Conservation (phyloP, 371 early-diverging fungal genomes). For the Mucor irregularis region DNA sequence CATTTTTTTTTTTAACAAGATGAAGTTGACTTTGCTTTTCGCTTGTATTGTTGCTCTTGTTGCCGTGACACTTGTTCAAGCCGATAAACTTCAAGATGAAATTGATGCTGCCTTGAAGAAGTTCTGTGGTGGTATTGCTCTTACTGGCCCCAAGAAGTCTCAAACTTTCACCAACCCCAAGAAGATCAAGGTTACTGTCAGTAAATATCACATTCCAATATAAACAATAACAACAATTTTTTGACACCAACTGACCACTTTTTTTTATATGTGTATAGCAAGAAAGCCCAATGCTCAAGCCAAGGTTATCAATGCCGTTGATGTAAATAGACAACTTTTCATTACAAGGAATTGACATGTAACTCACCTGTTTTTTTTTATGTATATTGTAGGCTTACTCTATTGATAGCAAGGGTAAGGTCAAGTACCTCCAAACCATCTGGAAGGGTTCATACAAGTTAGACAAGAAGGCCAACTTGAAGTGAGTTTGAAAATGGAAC, state of each 20-base stretch:
- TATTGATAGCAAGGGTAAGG: conserved; percentile 35
- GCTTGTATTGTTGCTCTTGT: conserved; percentile 27
- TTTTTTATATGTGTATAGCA: conserved; percentile 18
- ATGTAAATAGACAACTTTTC: conserved; percentile 28
- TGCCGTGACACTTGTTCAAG: conserved; percentile 35
- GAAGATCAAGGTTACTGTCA: conserved; percentile 45
- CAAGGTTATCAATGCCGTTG: conserved; percentile 46
- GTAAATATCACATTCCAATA: conserved; percentile 26
- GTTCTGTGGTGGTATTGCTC: conserved; percentile 43
- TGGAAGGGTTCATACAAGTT: conserved; percentile 47
- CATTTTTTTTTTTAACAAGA: conserved; percentile 14
- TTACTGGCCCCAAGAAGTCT: conserved; percentile 36
- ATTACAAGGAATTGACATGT: neutral
- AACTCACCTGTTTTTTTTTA: conserved; percentile 2
- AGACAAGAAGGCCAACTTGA: conserved; percentile 41
- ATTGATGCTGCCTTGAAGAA: conserved; percentile 46
- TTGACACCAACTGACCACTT: neutral
- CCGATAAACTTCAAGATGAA: conserved; percentile 41
- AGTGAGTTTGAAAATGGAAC: conserved; percentile 33
- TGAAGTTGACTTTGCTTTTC: conserved; percentile 34
- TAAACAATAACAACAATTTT: neutral
- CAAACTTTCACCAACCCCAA: conserved; percentile 40
- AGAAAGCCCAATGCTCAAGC: conserved; percentile 42
- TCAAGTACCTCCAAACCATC: conserved; percentile 40
- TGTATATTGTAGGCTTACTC: conserved; percentile 48